A percentile compares a stretch with the other conserved stretches of the same genome.
Evolutionary conservation across 257 asterid species (phyloP).

Genomic region (Jacaranda mimosifolia): DNA sequence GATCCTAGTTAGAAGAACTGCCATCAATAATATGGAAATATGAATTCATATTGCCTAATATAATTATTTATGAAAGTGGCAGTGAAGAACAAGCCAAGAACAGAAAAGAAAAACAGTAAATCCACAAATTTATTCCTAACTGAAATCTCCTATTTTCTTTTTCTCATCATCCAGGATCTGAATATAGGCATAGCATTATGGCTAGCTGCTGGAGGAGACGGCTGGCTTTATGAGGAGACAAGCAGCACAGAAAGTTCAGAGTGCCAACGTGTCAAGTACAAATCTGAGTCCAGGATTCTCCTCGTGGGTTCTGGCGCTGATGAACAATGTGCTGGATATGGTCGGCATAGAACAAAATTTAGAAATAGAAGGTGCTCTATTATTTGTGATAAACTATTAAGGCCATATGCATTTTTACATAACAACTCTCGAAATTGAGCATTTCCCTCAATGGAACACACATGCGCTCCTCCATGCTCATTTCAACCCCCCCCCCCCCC

Average conservation of each 20-base stretch:
- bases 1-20: constrained; percentile 2
- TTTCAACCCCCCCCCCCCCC: not conserved
- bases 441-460: not conserved
- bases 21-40: not conserved
- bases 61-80: not conserved
- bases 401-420: not conserved
- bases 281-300: constrained; percentile 79
- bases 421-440: not conserved
- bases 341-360: constrained; percentile 92
- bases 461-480: too few relatives aligned
- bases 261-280: constrained; percentile 57
- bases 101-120: not conserved
- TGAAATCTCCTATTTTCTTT: not conserved
- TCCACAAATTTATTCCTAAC: not conserved
- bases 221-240: constrained; percentile 64
- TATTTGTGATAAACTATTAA: not conserved
- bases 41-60: not conserved
- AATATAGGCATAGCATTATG: constrained; percentile 94
- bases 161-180: constrained; percentile 68
- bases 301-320: constrained; percentile 98
- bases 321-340: constrained; percentile 99
- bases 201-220: constrained; percentile 95
- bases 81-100: not conserved
- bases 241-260: constrained; percentile 28
- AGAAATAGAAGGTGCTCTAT: constrained; percentile 71